Evolutionary conservation across 176 grass and related monocot species (phyloP).

Genomic region (Triticum urartu): DNA sequence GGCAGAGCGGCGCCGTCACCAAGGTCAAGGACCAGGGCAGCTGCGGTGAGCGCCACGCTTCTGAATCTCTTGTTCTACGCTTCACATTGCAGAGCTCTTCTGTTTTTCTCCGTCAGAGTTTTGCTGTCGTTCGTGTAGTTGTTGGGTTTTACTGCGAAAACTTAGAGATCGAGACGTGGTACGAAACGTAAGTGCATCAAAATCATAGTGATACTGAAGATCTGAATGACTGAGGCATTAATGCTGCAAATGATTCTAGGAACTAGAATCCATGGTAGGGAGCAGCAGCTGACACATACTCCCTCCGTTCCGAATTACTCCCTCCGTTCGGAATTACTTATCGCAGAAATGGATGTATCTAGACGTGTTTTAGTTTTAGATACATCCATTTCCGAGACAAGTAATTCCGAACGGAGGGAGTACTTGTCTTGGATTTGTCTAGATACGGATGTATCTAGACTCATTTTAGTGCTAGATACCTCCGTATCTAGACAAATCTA

Average conservation of each 20-base stretch:
- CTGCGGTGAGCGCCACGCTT: constrained; percentile 47
- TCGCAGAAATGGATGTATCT: too few species aligned
- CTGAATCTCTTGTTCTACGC: background rate
- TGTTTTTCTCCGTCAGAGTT: background rate
- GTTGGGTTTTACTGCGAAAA: background rate
- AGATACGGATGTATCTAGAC: too few species aligned
- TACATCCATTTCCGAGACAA: too few species aligned
- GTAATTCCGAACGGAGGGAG: too few species aligned
- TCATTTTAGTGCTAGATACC: too few species aligned
- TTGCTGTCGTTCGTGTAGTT: background rate
- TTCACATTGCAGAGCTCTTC: background rate
- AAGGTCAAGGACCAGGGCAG: constrained; percentile 69
- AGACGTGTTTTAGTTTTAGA: too few species aligned
- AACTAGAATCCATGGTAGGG: background rate
- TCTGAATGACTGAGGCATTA: background rate
- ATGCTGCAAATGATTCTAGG: background rate
- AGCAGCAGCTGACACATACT: background rate
- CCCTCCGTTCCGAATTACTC: too few species aligned
- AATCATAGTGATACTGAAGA: background rate
- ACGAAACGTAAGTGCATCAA: background rate
- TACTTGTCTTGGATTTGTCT: too few species aligned
- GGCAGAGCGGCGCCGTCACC: constrained; percentile 61
- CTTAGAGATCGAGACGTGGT: background rate
- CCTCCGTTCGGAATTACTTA: too few species aligned
- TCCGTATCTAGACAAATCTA: too few species aligned